Evolutionary conservation across 352 stramenopile genomes (phyloP), one percentile per base, ranked within the genome.

Genomic region (Globisporangium splendens): DNA sequence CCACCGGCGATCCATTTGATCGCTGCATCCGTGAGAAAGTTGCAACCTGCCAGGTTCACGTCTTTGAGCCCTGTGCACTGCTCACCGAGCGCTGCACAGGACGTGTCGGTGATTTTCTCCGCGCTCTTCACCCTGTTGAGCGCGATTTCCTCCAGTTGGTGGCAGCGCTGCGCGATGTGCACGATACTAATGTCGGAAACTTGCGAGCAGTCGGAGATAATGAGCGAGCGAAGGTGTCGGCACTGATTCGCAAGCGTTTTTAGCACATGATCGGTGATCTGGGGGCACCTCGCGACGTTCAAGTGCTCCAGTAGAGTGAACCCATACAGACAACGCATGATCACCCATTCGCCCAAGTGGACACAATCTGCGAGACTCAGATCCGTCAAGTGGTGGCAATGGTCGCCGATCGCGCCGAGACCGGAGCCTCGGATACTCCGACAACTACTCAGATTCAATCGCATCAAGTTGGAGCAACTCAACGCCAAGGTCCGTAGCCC

Each of bases 21-120:
- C 0, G 92, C 92, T 5, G 86, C 91, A 55, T 98, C 93, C 0
- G 91, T 95, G 14, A 98, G 63, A 56, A 89, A 86, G 12, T 87
- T 83, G 60, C 86, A 97, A 0, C 94, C 91, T 1, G 75, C 74
- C 1, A 98, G 58, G 24, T 83, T 86, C 1, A 98, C 65, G 11
- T 80, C 56, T 3, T 61, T 54, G 1, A 95, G 51, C 8, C 52
- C 41, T 0, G 66, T 70, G 66, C 84, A 91, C 28, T 83, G 77
- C 46, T 87, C 75, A 0, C 81, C 79, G 1, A 97, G 62, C 11
- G 91, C 85, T 11, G 95, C 69, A 31, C 96, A 86, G 15, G 84
- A 72, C 0, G 96, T 89, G 65, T 98, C 92, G 1, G 90, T 97
- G 55, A 98, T 82, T 50, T 86, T 75, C 21, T 90, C 74, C 15